Base-by-base conservation (phyloP, 768 basidiomycete species). In the Mycena filopes region DNA sequence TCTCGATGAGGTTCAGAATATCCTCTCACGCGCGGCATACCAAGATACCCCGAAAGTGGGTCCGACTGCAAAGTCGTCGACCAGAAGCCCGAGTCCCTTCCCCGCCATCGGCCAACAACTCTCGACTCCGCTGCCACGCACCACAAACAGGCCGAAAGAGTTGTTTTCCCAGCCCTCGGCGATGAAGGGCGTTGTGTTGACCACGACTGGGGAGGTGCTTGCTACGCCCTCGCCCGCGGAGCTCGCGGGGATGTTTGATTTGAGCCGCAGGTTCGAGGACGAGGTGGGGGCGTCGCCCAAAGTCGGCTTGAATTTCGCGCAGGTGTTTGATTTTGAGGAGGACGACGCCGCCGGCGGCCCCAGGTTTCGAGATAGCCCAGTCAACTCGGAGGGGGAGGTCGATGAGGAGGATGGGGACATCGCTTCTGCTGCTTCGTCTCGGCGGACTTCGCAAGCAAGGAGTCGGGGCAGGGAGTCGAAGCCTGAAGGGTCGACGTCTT, bases 131-230 rank as follows among this genome's bases (percentile, higher is more conserved):
- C 76, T 84, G 16, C 80, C 75, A 29, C 83, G 85, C 31, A 66
- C 78, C 8, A 69, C 74, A 13, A 73, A 73, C 55, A 66, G 73
- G 29, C 80, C 81, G 13, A 62, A 61, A 11, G 65, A 62, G 42
- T 36, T 66, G 45, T 61, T 66, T 25, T 74, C 68, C 25, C 73
- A 80, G 33, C 81, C 80, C 2, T 87, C 86, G 4, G 89, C 89
- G 1, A 90, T 90, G 89, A 89, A 89, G 73, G 89, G 94, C 3
- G 91, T 95, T 41, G 83, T 95, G 31, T 81, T 94, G 40, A 94
- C 94, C 0, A 81, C 89, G 10, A 94, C 94, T 0, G 93, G 94
- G 10, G 88, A 94, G 72, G 80, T 83, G 2, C 80, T 95, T 9
- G 82, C 86, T 4, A 95, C 93, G 15, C 93, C 93, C 1, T 81